A percentile compares a stretch with the other conserved stretches of the same genome.
Evolutionary conservation across 768 basidiomycete genomes (phyloP).

Genomic region (Naganishia onofrii): DNA sequence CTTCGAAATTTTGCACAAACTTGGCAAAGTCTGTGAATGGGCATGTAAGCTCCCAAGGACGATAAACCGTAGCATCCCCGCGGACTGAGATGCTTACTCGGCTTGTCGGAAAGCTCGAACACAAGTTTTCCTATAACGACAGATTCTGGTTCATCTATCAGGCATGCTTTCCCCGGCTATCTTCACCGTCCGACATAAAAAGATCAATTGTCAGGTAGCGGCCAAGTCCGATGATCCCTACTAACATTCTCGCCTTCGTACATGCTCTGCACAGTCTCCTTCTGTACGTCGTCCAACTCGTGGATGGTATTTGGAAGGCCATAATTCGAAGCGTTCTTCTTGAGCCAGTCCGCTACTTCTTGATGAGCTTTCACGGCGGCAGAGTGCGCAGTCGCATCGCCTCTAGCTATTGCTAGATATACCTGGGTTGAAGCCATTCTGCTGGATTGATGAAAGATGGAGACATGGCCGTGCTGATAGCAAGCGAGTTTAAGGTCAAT

Average conservation of each 20-base stretch:
- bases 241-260: conserved; percentile 31
- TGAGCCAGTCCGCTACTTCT: conserved; percentile 50
- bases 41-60: neutral
- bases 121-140: conserved; percentile 32
- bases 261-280: conserved; percentile 48
- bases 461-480: no score
- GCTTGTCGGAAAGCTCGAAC: conserved; percentile 21
- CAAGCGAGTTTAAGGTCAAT: no score
- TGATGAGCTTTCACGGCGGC: conserved; percentile 36
- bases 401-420: conserved; percentile 14
- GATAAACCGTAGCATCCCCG: no score
- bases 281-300: conserved; percentile 56
- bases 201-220: neutral
- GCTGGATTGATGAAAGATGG: no score
- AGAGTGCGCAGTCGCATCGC: neutral
- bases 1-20: conserved; percentile 58
- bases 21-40: conserved; percentile 54
- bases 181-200: neutral
- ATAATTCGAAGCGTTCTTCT: conserved; percentile 55
- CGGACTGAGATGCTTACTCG: conserved; percentile 50
- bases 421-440: conserved; percentile 4
- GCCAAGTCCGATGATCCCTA: neutral
- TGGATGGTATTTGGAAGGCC: conserved; percentile 53
- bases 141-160: conserved; percentile 33
- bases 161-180: conserved; percentile 19